Evolutionary conservation across 768 basidiomycete species (phyloP), one percentile per base, ranked within the genome.

Genomic region (Xanthoconium stramineum): DNA sequence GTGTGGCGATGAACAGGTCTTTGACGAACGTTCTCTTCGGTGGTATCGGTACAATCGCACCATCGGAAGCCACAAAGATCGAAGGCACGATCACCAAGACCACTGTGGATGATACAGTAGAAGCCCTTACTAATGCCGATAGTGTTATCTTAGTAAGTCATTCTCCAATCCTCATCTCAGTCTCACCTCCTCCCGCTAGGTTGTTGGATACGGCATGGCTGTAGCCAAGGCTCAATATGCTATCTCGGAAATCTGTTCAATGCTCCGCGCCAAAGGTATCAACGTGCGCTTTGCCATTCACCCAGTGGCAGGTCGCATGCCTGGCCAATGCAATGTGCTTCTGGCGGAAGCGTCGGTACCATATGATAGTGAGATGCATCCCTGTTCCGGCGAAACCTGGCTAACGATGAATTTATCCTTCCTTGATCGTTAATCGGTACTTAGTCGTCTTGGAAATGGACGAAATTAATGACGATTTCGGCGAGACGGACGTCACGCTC

Each of bases 221-320:
- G 91, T 94, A 1, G 91, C 92, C 20, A 93, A 91, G 68, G 92
- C 92, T 6, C 92, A 94, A 63, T 90, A 89, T 67, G 83, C 85
- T 14, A 82, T 84, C 57, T 77, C 80, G 7, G 92, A 94, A 61
- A 91, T 94, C 40, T 85, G 85, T 19, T 76, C 82, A 1, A 80
- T 88, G 72, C 78, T 94, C 38, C 77, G 86, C 47, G 77, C 84
- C 8, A 90, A 85, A 65, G 90, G 83, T 13, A 78, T 92, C 64
- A 90, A 85, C 48, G 89, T 92, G 42, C 84, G 89, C 72, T 91
- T 91, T 66, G 89, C 89, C 11, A 91, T 91, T 53, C 92, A 94
- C 65, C 92, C 92, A 12, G 92, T 94, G 14, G 92, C 92, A 40
- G 92, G 92, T 50, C 86, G 92, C 45, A 94, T 94, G 92, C 92